These are phyloP conservation scores for Phytomonas sp. DNA, from an alignment of 208 protist genomes.

Conservation along the genomic window DNA sequence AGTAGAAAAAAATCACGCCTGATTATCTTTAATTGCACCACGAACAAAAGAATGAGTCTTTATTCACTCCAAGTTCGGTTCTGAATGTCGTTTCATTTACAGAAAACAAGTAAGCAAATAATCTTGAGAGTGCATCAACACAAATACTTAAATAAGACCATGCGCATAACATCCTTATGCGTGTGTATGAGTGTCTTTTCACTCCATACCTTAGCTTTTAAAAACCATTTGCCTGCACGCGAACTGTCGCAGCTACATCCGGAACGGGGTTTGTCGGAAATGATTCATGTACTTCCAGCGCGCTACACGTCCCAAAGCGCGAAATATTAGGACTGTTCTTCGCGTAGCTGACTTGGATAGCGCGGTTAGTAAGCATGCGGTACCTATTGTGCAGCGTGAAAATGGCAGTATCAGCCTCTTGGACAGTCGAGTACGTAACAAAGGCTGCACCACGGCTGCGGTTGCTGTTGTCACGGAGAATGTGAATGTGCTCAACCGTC, in stretches of 20 bases:
- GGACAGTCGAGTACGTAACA: conserved; percentile 68
- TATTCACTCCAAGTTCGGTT: conserved; percentile 1
- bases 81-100: no score
- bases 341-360: conserved; percentile 86
- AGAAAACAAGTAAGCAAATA: conserved; percentile 13
- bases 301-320: conserved; percentile 65
- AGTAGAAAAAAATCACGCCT: not conserved
- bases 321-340: conserved; percentile 86
- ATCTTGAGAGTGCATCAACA: conserved; percentile 8
- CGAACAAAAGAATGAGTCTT: not conserved
- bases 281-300: conserved; percentile 71
- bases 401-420: conserved; percentile 83
- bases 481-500: conserved; percentile 80
- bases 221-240: conserved; percentile 23
- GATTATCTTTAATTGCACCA: not conserved
- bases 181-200: not conserved
- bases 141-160: conserved; percentile 9
- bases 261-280: conserved; percentile 82
- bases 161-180: not conserved
- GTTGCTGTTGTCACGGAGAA: conserved; percentile 75
- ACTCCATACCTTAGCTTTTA: conserved; percentile 10
- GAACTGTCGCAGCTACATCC: conserved; percentile 40
- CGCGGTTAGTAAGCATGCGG: conserved; percentile 81
- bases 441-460: conserved; percentile 80
- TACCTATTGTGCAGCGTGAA: conserved; percentile 85